A percentile compares a stretch with the other conserved stretches of the same genome.
phyloP scores from a whole-genome alignment of 768 basidiomycete species.

The Bullera alba region DNA sequence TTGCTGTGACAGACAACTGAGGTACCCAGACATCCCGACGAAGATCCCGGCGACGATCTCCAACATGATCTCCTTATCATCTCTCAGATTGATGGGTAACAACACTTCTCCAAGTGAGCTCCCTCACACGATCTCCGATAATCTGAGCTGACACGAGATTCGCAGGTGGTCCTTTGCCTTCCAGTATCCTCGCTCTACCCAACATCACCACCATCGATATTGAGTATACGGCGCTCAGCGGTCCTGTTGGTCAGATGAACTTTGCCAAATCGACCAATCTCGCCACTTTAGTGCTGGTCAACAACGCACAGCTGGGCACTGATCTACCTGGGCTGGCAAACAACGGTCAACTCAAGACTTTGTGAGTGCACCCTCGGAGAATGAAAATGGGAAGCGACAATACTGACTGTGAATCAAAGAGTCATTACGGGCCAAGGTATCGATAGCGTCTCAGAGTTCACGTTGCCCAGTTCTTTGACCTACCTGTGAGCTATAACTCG shows the following conservation, averaged over 20 bases:
- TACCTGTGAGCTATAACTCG: slow-evolving; percentile 35
- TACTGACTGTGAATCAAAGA: slow-evolving; percentile 15
- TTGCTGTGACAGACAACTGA: slow-evolving; percentile 26
- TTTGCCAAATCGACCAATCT: slow-evolving; percentile 15
- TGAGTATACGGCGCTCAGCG: slow-evolving; percentile 38
- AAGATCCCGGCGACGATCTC: slow-evolving; percentile 27
- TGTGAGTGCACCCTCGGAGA: slow-evolving; percentile 21
- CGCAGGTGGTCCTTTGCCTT: slow-evolving; percentile 42
- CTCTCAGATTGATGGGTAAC: slow-evolving; percentile 40
- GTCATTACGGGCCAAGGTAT: slow-evolving; percentile 43
- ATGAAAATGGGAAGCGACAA: too few species aligned
- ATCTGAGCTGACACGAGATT: slow-evolving; percentile 1
- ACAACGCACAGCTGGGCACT: slow-evolving; percentile 40
- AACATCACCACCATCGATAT: slow-evolving; percentile 40
- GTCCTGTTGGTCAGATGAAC: slow-evolving; percentile 27
- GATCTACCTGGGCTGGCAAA: slow-evolving; percentile 29
- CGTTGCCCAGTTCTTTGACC: slow-evolving; percentile 31
- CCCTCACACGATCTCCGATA: background rate
- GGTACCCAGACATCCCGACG: slow-evolving; percentile 42
- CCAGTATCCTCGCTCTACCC: slow-evolving; percentile 22
- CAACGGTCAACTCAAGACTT: slow-evolving; percentile 21
- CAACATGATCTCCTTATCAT: slow-evolving; percentile 37
- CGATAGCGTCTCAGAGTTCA: slow-evolving; percentile 17
- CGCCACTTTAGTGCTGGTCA: slow-evolving; percentile 33
- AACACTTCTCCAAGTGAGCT: slow-evolving; percentile 39